Evolutionary conservation across 768 basidiomycete species (phyloP), one percentile per base, ranked within the genome.

Genomic region (Suillus ampliporus): DNA sequence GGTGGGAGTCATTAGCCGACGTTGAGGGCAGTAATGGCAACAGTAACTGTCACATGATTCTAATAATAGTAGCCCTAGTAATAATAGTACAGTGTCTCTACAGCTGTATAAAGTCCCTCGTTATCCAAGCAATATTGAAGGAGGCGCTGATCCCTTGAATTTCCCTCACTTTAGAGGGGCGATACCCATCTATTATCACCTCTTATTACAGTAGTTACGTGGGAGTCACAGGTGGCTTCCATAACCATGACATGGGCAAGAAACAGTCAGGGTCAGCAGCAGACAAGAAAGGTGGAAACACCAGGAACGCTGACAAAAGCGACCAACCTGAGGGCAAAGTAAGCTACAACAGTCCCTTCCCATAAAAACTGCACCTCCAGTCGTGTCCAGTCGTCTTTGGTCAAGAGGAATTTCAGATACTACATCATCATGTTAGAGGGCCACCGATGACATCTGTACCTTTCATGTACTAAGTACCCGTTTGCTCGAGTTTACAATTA

Each of bases 341-440:
- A 61, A 35, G 57, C 64, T 31, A 19, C 37, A 26, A 19, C 23
- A 40, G 54, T 56, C 17, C 23, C 38, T 40, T 56, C 54, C 21
- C 26, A 60, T 62, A 23, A 58, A 56, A 56, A 56, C 19, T 35
- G 34, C 60, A 51, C 35, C 62, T 44, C 26, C 14, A 31, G 11
- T 21, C 14, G 17, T 60, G 38, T 61, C 38, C 52, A 85, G 85
- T 90, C 91, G 2, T 76, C 86, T 17, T 83, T 94, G 54, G 89
- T 94, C 38, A 95, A 94, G 77, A 95, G 93, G 7, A 85, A 83
- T 64, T 88, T 88, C 70, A 93, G 93, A 31, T 95, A 94, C 75
- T 93, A 95, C 72, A 88, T 95, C 69, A 94, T 95, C 74, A 92
- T 95, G 91, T 92, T 94, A 8, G 92, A 95, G 77, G 92, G 91